Percentiles rank a stretch among this genome's conserved stretches.
phyloP scores from a whole-genome alignment of 805 yeast genomes.

The Saccharomycopsis fermentans region DNA sequence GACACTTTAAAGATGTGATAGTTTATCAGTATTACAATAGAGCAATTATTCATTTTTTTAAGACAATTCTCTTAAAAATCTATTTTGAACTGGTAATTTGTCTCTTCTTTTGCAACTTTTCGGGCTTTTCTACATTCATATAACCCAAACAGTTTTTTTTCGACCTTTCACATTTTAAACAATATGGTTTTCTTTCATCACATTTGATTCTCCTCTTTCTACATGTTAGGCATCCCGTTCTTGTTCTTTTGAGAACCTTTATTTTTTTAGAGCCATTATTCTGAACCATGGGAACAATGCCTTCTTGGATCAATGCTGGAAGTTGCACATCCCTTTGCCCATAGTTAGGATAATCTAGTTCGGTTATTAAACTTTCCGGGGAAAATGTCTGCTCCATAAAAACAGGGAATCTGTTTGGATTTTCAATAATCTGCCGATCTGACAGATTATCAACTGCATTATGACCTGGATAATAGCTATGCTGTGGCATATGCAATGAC shows the following conservation, averaged over 20 bases:
- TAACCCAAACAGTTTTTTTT: conserved; percentile 63
- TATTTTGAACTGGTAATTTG: background rate
- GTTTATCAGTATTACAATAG: no score
- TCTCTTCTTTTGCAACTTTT: background rate
- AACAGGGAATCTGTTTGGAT: no score
- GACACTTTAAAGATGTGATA: no score
- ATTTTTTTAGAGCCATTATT: conserved; percentile 7
- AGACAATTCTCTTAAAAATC: no score
- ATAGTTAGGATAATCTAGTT: no score
- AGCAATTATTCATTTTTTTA: no score
- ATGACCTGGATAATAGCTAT: no score
- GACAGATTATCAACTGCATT: no score
- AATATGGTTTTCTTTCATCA: conserved; percentile 63
- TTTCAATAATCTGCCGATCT: no score
- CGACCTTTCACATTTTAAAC: conserved; percentile 56
- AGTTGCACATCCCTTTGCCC: background rate
- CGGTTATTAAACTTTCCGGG: no score
- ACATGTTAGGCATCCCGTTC: conserved; percentile 71
- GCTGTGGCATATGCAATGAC: no score
- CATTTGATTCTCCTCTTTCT: conserved; percentile 63
- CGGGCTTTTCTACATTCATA: conserved; percentile 3
- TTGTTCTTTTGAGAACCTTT: conserved; percentile 36
- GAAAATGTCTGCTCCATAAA: no score
- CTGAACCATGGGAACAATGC: background rate
- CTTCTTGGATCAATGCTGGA: background rate